Evolutionary conservation across 305 asterid genomes (phyloP).

Genomic region (Solanum hybrid): DNA sequence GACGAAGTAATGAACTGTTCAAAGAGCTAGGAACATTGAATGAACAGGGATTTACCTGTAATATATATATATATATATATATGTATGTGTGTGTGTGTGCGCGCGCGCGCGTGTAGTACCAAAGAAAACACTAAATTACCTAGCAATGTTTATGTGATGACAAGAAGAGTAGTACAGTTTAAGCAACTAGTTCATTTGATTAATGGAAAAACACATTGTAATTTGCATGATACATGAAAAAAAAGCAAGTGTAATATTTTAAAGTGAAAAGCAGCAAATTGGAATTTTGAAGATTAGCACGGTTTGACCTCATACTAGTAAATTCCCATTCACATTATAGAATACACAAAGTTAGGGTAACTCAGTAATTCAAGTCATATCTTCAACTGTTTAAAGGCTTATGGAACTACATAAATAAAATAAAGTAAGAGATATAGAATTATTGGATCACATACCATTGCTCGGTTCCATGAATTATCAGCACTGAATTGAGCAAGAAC

Average conservation of each 20-base stretch:
- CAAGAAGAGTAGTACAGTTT: neutral
- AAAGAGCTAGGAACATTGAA: neutral
- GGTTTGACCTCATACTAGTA: neutral
- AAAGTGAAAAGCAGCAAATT: neutral
- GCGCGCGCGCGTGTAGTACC: neutral
- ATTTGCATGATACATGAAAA: neutral
- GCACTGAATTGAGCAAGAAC: slow-evolving; percentile 86
- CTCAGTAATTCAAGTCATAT: neutral
- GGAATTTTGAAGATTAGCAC: neutral
- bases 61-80: neutral
- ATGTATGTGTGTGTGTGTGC: neutral
- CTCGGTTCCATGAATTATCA: slow-evolving; percentile 98
- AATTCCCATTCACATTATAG: neutral
- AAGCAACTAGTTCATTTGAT: neutral
- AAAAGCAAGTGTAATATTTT: neutral
- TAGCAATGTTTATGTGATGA: neutral
- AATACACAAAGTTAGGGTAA: neutral
- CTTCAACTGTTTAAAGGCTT: neutral
- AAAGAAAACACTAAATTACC: neutral
- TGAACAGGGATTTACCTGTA: neutral
- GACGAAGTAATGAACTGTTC: neutral
- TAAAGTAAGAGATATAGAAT: neutral
- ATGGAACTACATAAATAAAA: neutral
- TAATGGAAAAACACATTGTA: neutral
- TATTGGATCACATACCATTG: slow-evolving; percentile 56